These are phyloP conservation scores for Wickerhamiella cacticola DNA, from an alignment of 805 yeast genomes.

Conservation along the genomic window DNA sequence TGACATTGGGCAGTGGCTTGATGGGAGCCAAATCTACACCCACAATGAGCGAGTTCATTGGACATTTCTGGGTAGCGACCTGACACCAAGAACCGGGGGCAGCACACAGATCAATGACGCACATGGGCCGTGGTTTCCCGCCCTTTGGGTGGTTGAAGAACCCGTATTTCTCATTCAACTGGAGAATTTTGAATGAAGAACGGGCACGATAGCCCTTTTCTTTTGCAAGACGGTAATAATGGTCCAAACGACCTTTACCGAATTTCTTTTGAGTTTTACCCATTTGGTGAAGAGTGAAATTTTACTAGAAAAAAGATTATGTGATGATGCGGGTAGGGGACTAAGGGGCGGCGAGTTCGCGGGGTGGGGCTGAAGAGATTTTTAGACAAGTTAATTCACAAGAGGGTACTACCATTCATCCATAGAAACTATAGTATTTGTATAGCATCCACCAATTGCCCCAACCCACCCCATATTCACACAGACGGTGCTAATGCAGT, in stretches of 20 bases:
- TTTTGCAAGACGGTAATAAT: constrained; percentile 90
- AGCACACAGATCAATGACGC: constrained; percentile 94
- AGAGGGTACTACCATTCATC: too few species aligned
- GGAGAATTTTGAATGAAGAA: constrained; percentile 90
- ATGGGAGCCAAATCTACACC: constrained; percentile 99
- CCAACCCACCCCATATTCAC: too few species aligned
- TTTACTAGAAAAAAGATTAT: constrained; percentile 8
- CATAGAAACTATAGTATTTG: too few species aligned
- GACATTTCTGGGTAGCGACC: constrained; percentile 89
- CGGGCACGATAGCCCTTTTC: constrained; percentile 98
- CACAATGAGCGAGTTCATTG: constrained; percentile 81
- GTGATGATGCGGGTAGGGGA: too few species aligned
- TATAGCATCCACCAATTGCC: not conserved
- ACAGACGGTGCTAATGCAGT: not conserved
- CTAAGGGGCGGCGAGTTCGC: too few species aligned
- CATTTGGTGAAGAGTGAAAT: constrained; percentile 33
- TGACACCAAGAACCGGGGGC: constrained; percentile 99
- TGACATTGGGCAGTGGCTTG: constrained; percentile 88
- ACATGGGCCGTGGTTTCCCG: constrained; percentile 40
- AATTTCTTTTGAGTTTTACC: constrained; percentile 90
- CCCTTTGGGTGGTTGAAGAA: constrained; percentile 79
- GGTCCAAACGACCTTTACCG: constrained; percentile 97
- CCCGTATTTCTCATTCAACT: constrained; percentile 92
- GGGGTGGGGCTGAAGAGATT: too few species aligned
- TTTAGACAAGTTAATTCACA: too few species aligned